Base-by-base conservation (phyloP, 2,329 filamentous ascomycete genomes). In the Metarhizium humberi region DNA sequence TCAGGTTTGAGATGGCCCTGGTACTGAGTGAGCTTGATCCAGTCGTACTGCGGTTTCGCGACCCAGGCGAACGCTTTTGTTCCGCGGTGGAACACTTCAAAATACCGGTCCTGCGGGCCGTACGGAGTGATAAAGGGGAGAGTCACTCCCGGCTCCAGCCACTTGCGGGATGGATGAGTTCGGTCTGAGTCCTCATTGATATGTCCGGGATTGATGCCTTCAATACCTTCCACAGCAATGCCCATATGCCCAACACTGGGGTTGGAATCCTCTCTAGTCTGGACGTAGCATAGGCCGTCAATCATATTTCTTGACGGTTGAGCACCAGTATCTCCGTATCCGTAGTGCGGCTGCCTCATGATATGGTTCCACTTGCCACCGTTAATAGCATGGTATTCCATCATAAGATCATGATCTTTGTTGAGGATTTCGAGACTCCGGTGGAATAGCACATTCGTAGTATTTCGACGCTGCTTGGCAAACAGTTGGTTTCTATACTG, bases 281-380 rank as follows among this genome's bases (percentile, higher is more conserved):
- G 76, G 1, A 81, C 75, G 59, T 79, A 83, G 49, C 75, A 78
- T 10, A 79, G 70, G 7, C 84, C 81, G 3, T 73, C 67, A 29
- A 76, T 72, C 64, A 82, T 78, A 61, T 80, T 84, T 4, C 78
- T 71, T 2, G 82, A 73, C 2, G 79, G 77, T 18, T 59, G 57
- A 2, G 56, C 58, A 2, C 61, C 59, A 6, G 53, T 58, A 20
- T 57, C 56, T 4, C 57, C 58, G 7, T 78, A 79, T 59, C 84
- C 67, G 48, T 73, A 75, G 59, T 75, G 74, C 2, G 71, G 67
- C 60, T 76, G 79, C 25, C 76, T 71, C 63, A 82, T 70, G 57
- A 82, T 79, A 62, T 80, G 71, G 58, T 76, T 75, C 80, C 80
- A 82, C 63, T 82, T 82, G 0, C 80, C 77, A 57, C 69, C 66